A percentile compares a stretch with the other conserved stretches of the same genome.
Conservation (phyloP, 192 early-diverging fungal species). For the Podila epigama region DNA sequence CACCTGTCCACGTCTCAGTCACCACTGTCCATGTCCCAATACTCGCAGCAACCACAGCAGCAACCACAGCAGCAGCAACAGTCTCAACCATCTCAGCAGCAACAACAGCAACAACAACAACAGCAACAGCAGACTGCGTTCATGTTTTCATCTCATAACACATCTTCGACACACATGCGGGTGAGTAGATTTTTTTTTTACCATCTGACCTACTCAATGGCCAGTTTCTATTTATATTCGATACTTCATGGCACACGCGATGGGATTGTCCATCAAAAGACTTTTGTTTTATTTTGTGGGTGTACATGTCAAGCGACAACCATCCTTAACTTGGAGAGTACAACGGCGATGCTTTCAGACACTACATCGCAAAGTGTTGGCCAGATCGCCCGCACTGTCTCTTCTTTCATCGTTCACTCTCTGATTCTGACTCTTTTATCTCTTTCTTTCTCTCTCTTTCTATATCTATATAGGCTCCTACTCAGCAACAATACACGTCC, state of each 20-base stretch:
- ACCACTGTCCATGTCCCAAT: conserved; percentile 28
- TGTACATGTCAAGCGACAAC: too few relatives aligned
- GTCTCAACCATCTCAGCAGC: background rate
- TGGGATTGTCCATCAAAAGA: too few relatives aligned
- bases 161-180: conserved; percentile 23
- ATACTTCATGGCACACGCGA: background rate
- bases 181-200: conserved; percentile 9
- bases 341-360: too few relatives aligned
- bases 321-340: too few relatives aligned
- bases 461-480: background rate
- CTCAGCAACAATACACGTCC: conserved; percentile 27
- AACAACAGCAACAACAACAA: conserved; percentile 9
- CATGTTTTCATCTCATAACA: conserved; percentile 21
- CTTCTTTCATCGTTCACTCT: background rate
- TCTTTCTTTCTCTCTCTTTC: background rate
- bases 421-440: background rate
- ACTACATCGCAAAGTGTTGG: too few relatives aligned
- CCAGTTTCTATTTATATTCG: background rate
- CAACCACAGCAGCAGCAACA: conserved; percentile 23
- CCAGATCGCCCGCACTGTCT: too few relatives aligned
- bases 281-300: too few relatives aligned
- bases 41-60: conserved; percentile 25
- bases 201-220: background rate
- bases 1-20: conserved; percentile 36
- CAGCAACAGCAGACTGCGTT: conserved; percentile 43